These are phyloP conservation scores for Aspergillus mulundensis DNA, from an alignment of 495 filamentous ascomycete species.

Conservation along the genomic window DNA sequence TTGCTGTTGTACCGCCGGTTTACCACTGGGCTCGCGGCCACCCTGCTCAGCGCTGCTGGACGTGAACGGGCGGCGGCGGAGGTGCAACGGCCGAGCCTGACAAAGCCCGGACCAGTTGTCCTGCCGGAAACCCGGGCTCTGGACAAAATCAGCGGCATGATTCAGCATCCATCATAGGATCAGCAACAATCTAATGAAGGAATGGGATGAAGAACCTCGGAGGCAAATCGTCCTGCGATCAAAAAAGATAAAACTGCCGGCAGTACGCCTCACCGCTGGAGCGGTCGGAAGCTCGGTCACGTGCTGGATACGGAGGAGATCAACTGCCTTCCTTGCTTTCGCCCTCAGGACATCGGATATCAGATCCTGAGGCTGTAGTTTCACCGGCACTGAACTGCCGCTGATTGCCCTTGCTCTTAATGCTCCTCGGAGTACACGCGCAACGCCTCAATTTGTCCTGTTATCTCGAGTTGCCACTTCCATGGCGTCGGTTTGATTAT, in stretches of 20 bases:
- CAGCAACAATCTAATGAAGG: neutral
- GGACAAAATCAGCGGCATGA: constrained; percentile 24
- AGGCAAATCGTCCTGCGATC: neutral
- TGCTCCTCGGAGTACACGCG: too few species aligned
- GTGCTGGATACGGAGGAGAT: neutral
- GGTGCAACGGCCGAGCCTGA: constrained; percentile 2
- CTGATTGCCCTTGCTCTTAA: too few species aligned
- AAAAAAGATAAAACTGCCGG: neutral
- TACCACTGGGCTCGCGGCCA: neutral
- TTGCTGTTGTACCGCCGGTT: constrained; percentile 6
- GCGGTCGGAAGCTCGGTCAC: neutral
- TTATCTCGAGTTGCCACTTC: too few species aligned
- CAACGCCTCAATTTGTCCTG: too few species aligned
- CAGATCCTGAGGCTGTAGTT: too few species aligned
- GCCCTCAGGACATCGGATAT: too few species aligned
- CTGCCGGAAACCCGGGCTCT: constrained; percentile 23
- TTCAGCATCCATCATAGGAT: constrained; percentile 17
- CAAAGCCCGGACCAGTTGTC: constrained; percentile 10
- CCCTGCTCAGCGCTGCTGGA: neutral
- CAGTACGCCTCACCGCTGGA: neutral
- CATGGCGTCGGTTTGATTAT: too few species aligned
- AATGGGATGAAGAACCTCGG: neutral
- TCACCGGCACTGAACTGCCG: too few species aligned
- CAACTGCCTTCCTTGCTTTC: too few species aligned
- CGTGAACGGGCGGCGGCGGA: constrained; percentile 1